Evolutionary conservation across 306 rosid species (phyloP).

Genomic region (Benincasa hispida): DNA sequence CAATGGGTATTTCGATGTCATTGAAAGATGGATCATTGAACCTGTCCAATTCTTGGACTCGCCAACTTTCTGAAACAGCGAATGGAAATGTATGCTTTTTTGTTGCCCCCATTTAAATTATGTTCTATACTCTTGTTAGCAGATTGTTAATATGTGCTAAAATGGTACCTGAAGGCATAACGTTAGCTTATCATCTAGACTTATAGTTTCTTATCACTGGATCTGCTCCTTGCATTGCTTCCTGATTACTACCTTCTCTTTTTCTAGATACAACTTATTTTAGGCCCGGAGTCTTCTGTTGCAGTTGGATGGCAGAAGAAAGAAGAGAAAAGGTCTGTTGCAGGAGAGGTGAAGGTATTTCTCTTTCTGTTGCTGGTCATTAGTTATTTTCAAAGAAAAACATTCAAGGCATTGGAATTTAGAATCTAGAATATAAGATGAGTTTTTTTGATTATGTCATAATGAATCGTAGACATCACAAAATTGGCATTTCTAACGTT

Average conservation of each 20-base stretch:
- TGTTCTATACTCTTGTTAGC: not conserved
- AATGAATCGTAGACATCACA: not conserved
- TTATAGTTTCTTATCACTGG: not conserved
- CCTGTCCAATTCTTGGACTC: slow-evolving; percentile 87
- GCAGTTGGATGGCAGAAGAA: slow-evolving; percentile 87
- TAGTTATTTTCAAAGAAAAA: not conserved
- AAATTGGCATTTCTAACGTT: slow-evolving; percentile 34
- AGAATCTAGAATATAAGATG: not conserved
- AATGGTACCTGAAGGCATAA: not conserved
- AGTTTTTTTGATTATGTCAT: not conserved
- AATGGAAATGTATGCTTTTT: slow-evolving; percentile 51
- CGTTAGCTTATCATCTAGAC: not conserved
- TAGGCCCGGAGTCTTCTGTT: slow-evolving; percentile 75
- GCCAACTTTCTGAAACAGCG: slow-evolving; percentile 77
- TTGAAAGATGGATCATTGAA: slow-evolving; percentile 76
- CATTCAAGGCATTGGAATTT: not conserved
- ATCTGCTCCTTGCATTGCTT: not conserved
- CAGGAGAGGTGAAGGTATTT: slow-evolving; percentile 84
- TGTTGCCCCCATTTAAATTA: not conserved
- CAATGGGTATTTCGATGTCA: slow-evolving; percentile 66
- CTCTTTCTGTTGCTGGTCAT: slow-evolving; percentile 12
- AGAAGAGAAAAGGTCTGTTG: slow-evolving; percentile 54
- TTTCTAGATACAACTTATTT: slow-evolving; percentile 59
- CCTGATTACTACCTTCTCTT: slow-evolving; percentile 9
- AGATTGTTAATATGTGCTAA: not conserved